Base-by-base conservation (phyloP, 495 filamentous ascomycete species). In the Aspergillus sparsus region DNA sequence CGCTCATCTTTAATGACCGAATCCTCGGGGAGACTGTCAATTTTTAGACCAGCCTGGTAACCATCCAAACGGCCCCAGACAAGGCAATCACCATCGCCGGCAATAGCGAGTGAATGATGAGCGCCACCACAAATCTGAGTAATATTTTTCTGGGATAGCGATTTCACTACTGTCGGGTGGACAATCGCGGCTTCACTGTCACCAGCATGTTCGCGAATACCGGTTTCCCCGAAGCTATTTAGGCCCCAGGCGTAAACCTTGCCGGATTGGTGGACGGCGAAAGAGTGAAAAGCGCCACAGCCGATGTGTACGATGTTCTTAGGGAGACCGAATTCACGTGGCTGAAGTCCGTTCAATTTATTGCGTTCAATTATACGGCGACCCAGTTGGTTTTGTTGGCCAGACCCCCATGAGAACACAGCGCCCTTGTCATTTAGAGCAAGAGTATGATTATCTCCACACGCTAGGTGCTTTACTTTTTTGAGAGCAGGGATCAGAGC, bases 191-290 rank as follows among this genome's bases (percentile, higher is more conserved):
- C 82, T 55, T 80, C 81, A 57, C 86, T 81, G 21, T 86, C 81
- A 57, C 92, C 91, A 27, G 86, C 91, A 49, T 83, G 82, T 11
- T 84, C 82, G 11, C 79, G 77, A 54, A 91, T 81, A 46, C 90
- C 94, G 9, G 87, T 90, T 71, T 93, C 87, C 49, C 87, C 89
- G 68, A 89, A 96, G 69, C 87, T 90, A 76, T 97, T 98, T 37
- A 92, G 74, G 6, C 93, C 93, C 91, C 92, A 98, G 18, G 86
- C 79, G 72, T 83, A 93, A 57, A 94, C 86, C 34, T 86, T 81
- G 36, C 84, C 87, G 41, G 86, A 82, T 16, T 82, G 77, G 73
- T 88, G 85, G 59, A 96, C 80, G 44, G 91, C 90, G 63, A 97
- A 86, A 42, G 78, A 80, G 74, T 87, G 85, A 68, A 82, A 82